Base-by-base conservation (phyloP, 371 early-diverging fungal genomes). In the Mortierella sp. region DNA sequence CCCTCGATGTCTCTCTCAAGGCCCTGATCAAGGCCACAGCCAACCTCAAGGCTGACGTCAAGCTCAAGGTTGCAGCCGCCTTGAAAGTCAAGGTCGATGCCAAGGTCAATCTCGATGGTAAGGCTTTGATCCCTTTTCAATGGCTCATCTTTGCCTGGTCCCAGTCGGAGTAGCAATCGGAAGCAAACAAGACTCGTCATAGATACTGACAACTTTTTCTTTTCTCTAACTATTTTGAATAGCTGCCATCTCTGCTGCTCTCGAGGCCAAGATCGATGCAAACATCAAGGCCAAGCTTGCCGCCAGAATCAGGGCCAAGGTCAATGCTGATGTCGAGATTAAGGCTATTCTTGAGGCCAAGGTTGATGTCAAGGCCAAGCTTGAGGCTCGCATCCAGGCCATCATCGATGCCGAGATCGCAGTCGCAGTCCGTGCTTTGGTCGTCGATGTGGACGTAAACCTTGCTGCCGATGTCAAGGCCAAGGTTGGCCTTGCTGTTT, bases 261-360 rank as follows among this genome's bases (percentile, higher is more conserved):
- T 64, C 14, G 29, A 28, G 48, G 50, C 16, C 51, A 14, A 63
- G 15, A 15, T 63, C 52, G 11, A 21, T 37, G 53, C 26, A 50
- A 26, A n/a, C 21, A 19, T 37, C 37, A 37, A 37, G 3, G 37
- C 37, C 37, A 9, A 37, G 3, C 3, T 37, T 37, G 37, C 37
- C 37, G 37, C 37, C 7, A 9, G 9, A 37, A 9, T 37, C 7
- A 9, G 5, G 37, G 37, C 37, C 37, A 37, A 37, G 9, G 9
- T 37, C 37, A 9, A 37, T 3, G 37, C 37, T 37, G 25, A 52
- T 25, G 43, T 43, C 21, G 9, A 37, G 9, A 37, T 37, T 37
- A 37, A 37, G 9, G 3, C 46, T 25, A 18, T n/a, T 7, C 23
- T 19, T 46, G 47, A 44, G 2, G 57, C 16, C 30, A 19, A 56